Percentiles rank a stretch among this genome's conserved stretches.
Conservation (phyloP, 2,329 filamentous ascomycete genomes). For the Fusarium longipes region DNA sequence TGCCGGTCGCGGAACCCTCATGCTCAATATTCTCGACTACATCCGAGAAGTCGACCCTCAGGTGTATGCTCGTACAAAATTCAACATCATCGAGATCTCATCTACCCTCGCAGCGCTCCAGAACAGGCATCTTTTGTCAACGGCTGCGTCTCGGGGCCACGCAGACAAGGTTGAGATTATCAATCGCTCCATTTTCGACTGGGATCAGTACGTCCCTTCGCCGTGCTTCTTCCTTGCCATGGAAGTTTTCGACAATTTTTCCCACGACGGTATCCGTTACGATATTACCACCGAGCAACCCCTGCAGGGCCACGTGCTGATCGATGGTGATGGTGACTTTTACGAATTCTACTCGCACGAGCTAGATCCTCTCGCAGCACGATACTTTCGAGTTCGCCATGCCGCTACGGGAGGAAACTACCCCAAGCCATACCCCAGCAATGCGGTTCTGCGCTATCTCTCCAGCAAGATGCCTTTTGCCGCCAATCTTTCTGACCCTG, state of each 20-base stretch:
- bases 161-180: slow-evolving; percentile 90
- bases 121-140: slow-evolving; percentile 73
- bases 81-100: slow-evolving; percentile 96
- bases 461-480: slow-evolving; percentile 74
- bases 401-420: slow-evolving; percentile 75
- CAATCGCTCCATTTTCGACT: slow-evolving; percentile 95
- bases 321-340: slow-evolving; percentile 88
- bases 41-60: slow-evolving; percentile 89
- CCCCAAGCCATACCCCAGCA: slow-evolving; percentile 69
- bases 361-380: slow-evolving; percentile 83
- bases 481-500: slow-evolving; percentile 81
- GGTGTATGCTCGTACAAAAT: slow-evolving; percentile 93
- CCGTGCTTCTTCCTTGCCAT: slow-evolving; percentile 98
- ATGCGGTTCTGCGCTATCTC: slow-evolving; percentile 69
- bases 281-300: slow-evolving; percentile 82
- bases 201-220: slow-evolving; percentile 85
- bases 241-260: slow-evolving; percentile 99
- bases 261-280: slow-evolving; percentile 94
- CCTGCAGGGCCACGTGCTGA: slow-evolving; percentile 87
- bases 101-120: slow-evolving; percentile 82
- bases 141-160: slow-evolving; percentile 78
- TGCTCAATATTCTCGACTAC: slow-evolving; percentile 98
- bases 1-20: slow-evolving; percentile 94
- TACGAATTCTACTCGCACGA: slow-evolving; percentile 89
- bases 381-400: slow-evolving; percentile 86